These are phyloP conservation scores for Penicillium paxilli DNA, from an alignment of 495 filamentous ascomycete species.

Conservation along the genomic window DNA sequence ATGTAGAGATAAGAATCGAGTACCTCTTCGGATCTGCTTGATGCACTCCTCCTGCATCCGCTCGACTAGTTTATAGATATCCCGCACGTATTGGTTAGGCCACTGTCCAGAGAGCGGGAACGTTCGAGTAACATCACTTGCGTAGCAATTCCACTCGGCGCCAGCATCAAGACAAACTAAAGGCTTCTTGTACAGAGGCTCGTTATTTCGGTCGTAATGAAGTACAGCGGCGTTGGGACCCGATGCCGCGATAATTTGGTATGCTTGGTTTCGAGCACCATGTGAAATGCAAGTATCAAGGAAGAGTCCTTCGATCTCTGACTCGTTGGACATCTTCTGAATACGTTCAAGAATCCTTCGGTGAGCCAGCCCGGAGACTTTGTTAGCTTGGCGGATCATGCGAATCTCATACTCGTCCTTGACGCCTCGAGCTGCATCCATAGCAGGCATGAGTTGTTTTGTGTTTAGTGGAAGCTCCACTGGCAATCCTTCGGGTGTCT, in stretches of 20 bases:
- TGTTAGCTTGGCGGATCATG: conserved; percentile 76
- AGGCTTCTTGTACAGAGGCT: conserved; percentile 63
- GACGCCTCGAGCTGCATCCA: conserved; percentile 70
- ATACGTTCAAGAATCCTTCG: conserved; percentile 62
- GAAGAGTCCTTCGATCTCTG: conserved; percentile 80
- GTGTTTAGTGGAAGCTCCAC: conserved; percentile 49
- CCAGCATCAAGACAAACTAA: conserved; percentile 84
- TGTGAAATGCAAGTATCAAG: conserved; percentile 65
- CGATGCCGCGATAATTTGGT: conserved; percentile 80
- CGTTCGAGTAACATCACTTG: conserved; percentile 87
- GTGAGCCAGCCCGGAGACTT: conserved; percentile 74
- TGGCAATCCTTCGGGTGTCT: conserved; percentile 46
- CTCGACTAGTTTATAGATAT: conserved; percentile 75
- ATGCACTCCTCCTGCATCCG: conserved; percentile 84
- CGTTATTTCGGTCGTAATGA: conserved; percentile 83
- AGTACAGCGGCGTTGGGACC: conserved; percentile 77
- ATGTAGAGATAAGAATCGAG: conserved; percentile 67
- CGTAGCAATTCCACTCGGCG: conserved; percentile 82
- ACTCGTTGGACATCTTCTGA: conserved; percentile 66
- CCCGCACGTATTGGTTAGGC: conserved; percentile 58
- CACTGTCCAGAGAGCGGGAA: conserved; percentile 69
- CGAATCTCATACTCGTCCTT: conserved; percentile 81
- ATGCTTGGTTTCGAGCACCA: conserved; percentile 76
- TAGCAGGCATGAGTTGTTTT: conserved; percentile 58
- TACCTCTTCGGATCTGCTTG: conserved; percentile 60